A percentile compares a stretch with the other conserved stretches of the same genome.
phyloP scores from a whole-genome alignment of 441 rosid species.

The Viola pubescens region DNA sequence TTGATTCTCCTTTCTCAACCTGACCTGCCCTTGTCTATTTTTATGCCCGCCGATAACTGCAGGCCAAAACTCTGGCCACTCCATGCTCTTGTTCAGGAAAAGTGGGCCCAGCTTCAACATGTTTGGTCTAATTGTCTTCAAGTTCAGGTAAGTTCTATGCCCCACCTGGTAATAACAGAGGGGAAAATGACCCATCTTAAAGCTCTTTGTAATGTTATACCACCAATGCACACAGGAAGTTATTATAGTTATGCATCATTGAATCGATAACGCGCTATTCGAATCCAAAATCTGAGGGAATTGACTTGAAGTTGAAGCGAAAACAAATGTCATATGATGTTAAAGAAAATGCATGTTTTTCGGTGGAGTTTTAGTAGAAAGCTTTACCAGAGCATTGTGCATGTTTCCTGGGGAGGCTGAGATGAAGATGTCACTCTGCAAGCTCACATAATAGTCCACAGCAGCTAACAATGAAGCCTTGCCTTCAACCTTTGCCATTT shows the following conservation, averaged over 20 bases:
- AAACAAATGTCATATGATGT: not conserved
- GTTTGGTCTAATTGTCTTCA: slow-evolving; percentile 90
- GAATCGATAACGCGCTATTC: not conserved
- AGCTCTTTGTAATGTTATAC: not conserved
- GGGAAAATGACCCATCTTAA: not conserved
- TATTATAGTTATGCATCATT: not conserved
- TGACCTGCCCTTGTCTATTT: slow-evolving; percentile 78
- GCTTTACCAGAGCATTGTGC: slow-evolving; percentile 84
- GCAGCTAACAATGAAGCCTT: slow-evolving; percentile 93
- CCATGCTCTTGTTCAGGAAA: slow-evolving; percentile 71
- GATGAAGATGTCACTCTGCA: slow-evolving; percentile 88
- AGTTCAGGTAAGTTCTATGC: slow-evolving; percentile 71
- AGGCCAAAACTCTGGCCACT: slow-evolving; percentile 66
- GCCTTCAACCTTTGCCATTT: slow-evolving; percentile 62
- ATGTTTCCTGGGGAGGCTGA: slow-evolving; percentile 98
- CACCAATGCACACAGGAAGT: not conserved
- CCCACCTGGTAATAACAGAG: slow-evolving; percentile 48
- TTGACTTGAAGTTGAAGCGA: not conserved
- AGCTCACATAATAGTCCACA: slow-evolving; percentile 77
- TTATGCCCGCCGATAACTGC: slow-evolving; percentile 76
- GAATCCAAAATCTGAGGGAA: not conserved
- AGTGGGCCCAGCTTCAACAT: slow-evolving; percentile 77
- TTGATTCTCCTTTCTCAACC: slow-evolving; percentile 71
- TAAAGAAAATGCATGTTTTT: slow-evolving; percentile 1
- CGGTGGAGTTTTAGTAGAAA: not conserved